phyloP scores from a whole-genome alignment of 2,329 filamentous ascomycete genomes.

The Zymoseptoria crescenta region DNA sequence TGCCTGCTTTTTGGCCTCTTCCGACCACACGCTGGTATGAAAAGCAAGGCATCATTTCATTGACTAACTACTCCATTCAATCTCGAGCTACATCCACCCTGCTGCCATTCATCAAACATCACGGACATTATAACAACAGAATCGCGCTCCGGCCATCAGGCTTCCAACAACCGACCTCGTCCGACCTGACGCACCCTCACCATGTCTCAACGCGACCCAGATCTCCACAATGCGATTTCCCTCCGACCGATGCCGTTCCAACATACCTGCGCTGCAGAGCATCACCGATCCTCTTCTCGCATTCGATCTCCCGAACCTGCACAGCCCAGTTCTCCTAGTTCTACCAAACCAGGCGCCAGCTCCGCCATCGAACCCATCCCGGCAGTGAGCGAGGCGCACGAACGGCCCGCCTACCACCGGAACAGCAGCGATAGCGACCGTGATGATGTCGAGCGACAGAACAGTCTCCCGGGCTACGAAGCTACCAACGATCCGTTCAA shows the following conservation, averaged over 20 bases:
- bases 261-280: conserved; percentile 27
- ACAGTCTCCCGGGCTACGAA: conserved; percentile 49
- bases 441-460: conserved; percentile 39
- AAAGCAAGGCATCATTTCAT: neutral
- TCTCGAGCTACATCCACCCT: neutral
- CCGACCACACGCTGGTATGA: neutral
- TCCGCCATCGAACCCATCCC: conserved; percentile 13
- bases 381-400: conserved; percentile 26
- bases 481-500: conserved; percentile 71
- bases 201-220: conserved; percentile 31
- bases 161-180: neutral
- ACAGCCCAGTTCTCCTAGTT: conserved; percentile 17
- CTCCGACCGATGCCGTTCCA: conserved; percentile 40
- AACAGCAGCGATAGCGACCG: conserved; percentile 22
- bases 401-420: conserved; percentile 27
- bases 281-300: conserved; percentile 20
- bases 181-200: neutral
- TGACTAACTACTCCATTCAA: neutral
- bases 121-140: neutral
- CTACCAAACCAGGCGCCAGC: conserved; percentile 17
- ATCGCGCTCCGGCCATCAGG: neutral
- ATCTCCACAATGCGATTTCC: conserved; percentile 42
- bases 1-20: neutral
- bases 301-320: conserved; percentile 16
- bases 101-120: neutral